These are phyloP conservation scores for Panaeolus papilionaceus DNA, from an alignment of 768 basidiomycete species.

Conservation along the genomic window DNA sequence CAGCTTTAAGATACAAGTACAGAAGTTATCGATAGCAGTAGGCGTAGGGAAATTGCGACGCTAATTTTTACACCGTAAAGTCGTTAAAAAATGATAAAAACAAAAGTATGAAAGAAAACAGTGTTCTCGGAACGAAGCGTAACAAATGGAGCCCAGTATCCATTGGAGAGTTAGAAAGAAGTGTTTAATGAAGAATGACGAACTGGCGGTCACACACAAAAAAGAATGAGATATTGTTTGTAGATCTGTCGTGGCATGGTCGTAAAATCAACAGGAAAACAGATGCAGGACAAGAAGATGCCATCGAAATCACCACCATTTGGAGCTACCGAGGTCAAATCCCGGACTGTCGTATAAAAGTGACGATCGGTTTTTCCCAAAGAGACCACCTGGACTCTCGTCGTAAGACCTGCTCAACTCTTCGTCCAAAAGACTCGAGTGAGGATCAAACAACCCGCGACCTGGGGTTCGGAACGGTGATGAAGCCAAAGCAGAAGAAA, in stretches of 20 bases:
- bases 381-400: conserved; percentile 73
- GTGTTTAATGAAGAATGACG: not conserved
- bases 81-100: conserved; percentile 16
- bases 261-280: conserved; percentile 22
- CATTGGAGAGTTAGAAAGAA: not conserved
- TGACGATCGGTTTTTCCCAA: conserved; percentile 58
- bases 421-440: conserved; percentile 75
- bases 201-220: conserved; percentile 9
- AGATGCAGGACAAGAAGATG: conserved; percentile 14
- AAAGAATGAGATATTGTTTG: conserved; percentile 21
- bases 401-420: conserved; percentile 63
- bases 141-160: conserved; percentile 15
- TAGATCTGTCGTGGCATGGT: conserved; percentile 26
- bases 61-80: not conserved
- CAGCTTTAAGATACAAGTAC: conserved; percentile 17
- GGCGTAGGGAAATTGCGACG: conserved; percentile 7
- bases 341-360: conserved; percentile 81
- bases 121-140: conserved; percentile 8
- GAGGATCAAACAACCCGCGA: conserved; percentile 62
- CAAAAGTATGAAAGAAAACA: conserved; percentile 12
- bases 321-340: conserved; percentile 32
- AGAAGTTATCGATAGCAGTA: conserved; percentile 15
- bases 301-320: conserved; percentile 34
- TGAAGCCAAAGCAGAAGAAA: not conserved
- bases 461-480: conserved; percentile 45